Evolutionary conservation across 768 basidiomycete species (phyloP), one percentile per base, ranked within the genome.

Genomic region (Russula ochroleuca): DNA sequence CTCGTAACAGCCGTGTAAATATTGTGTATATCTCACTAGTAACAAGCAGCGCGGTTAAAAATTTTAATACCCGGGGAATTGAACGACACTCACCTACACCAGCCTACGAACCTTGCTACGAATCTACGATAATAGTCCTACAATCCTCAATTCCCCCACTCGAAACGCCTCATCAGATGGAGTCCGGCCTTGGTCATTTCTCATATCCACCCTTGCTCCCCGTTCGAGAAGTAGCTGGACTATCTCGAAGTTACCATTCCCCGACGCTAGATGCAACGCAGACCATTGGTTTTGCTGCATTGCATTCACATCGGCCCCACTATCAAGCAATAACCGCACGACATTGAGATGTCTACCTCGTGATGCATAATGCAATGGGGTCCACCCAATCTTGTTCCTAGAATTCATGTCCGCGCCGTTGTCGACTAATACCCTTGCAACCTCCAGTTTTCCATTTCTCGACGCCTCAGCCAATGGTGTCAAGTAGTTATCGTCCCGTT

Each of bases 191-290:
- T 56, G 41, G 2, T 41, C 9, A 6, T 40, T 40, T 41, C 40
- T 40, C 4, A 28, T 40, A 0, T 55, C 15, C 31, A 31, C 45
- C 10, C 11, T 23, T 47, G 45, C 45, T 23, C 45, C 45, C 21
- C 21, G 11, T n/a, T 50, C 23, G 14, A 60, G 25, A 31, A 52
- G 25, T n/a, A 61, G 43, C 15, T 41, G 31, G 17, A 28, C 52
- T 10, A 61, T 8, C 6, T 47, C 21, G 41, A 38, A 14, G 5
- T 35, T 11, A 43, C 52, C 60, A 10, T 38, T 45, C 1, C 5
- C 3, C 3, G 60, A 54, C 35, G 60, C 51, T 7, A 53, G 21
- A 53, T 54, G 60, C 15, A 61, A 47, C 2, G 52, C 33, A 14
- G 60, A 47, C 43, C 31, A 52, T 4, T 23, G 3, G 2, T 19